Conservation (phyloP, 2,329 filamentous ascomycete species). For the Macroventuria anomochaeta region DNA sequence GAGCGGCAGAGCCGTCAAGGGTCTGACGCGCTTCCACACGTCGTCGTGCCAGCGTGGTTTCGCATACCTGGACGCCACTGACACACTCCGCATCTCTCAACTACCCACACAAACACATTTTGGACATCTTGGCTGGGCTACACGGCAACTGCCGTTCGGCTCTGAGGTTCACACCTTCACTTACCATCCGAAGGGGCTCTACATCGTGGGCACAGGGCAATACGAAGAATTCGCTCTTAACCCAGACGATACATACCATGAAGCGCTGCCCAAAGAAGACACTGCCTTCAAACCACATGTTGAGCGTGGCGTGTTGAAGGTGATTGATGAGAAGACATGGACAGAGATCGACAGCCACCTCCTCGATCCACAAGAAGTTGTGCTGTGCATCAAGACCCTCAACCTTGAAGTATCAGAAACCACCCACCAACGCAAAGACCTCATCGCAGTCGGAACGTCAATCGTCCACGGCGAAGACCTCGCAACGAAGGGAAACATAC, state of each 20-base stretch:
- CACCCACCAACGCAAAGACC: constrained; percentile 82
- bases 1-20: constrained; percentile 70
- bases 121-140: constrained; percentile 75
- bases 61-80: constrained; percentile 69
- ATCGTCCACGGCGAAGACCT: constrained; percentile 90
- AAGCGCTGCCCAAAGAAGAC: constrained; percentile 75
- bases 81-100: constrained; percentile 75
- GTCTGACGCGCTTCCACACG: constrained; percentile 78
- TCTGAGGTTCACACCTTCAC: constrained; percentile 75
- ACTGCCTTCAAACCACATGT: constrained; percentile 69
- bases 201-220: constrained; percentile 75
- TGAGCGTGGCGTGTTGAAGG: constrained; percentile 74
- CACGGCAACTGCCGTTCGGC: constrained; percentile 73
- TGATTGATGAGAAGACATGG: constrained; percentile 80
- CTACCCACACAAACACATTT: constrained; percentile 72
- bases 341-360: constrained; percentile 76
- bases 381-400: constrained; percentile 82
- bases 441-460: constrained; percentile 85
- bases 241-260: constrained; percentile 83
- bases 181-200: constrained; percentile 79
- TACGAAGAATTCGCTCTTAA: constrained; percentile 74
- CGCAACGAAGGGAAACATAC: constrained; percentile 81
- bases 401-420: constrained; percentile 89
- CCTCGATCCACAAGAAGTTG: constrained; percentile 75
- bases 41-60: constrained; percentile 81